Evolutionary conservation across 345 rosid species (phyloP), one percentile per base, ranked within the genome.

Genomic region (Aethionema arabicum): DNA sequence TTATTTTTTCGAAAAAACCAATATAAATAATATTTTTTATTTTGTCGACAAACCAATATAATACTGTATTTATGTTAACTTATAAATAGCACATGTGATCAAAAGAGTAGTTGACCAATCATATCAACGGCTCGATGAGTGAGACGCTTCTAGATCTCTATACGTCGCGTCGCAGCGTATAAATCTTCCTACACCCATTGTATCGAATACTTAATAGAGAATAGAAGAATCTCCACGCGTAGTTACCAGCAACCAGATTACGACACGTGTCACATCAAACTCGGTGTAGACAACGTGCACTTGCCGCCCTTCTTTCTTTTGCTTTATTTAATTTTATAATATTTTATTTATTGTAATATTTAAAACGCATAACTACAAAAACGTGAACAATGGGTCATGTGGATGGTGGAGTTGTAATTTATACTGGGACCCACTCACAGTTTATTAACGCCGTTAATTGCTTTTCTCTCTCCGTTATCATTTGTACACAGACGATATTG

Each of bases 371-470:
- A 56, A 56, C 58, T 56, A 63, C 74, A 70, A 70, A 70, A 63
- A 70, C 74, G 74, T 63, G 74, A 68, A 62, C 68, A 64, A 63
- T 52, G 64, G 59, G 56, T 62, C 61, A 62, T 62, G 74, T 62
- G 68, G 63, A 9, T 55, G 52, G 69, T 63, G 74, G 69, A 56
- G 59, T 58, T 70, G 64, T 70, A 64, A 21, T 49, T 33, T 5
- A 41, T 4, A 7, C 12, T 11, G 12, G 68, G 69, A 29, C 69
- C 74, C 53, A 70, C 52, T 42, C 30, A 29, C 53, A 12, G 39
- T 49, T 49, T 12, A 14, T 3, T 55, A 49, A 62, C 74, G 46
- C 63, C 68, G 68, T 64, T 8, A 42, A 42, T 5, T 41, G 43
- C 6, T 16, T 52, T 63, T 5, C 16, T 32, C 39, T 5, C 16